Conservation (phyloP, 805 yeast species). For the Wickerhamiella musiphila region DNA sequence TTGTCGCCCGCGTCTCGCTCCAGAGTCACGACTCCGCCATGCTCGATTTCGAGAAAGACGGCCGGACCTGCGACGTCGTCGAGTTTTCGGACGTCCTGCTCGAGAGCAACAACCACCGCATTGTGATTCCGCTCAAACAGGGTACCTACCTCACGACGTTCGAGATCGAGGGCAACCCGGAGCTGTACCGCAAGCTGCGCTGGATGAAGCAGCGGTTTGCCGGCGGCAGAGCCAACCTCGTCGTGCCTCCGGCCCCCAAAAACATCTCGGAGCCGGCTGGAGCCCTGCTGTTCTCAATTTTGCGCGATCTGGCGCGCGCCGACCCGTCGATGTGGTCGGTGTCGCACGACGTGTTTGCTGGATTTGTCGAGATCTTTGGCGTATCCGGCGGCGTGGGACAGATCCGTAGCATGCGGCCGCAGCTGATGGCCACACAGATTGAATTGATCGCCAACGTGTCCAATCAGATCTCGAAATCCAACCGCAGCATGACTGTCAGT, state of each 20-base stretch:
- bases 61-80: constrained; percentile 1
- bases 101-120: neutral
- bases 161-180: neutral
- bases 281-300: neutral
- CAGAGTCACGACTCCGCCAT: too few species aligned
- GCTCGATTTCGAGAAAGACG: too few species aligned
- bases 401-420: neutral
- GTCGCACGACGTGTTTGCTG: neutral
- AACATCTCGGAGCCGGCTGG: neutral
- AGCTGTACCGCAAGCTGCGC: constrained; percentile 1
- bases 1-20: too few species aligned
- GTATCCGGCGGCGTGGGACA: neutral
- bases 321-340: constrained; percentile 1
- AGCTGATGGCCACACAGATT: neutral
- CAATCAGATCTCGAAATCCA: neutral
- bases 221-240: neutral
- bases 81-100: neutral
- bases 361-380: neutral
- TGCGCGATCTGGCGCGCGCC: constrained; percentile 1
- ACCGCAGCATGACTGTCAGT: neutral
- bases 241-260: neutral
- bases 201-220: neutral
- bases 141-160: neutral
- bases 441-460: neutral
- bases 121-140: neutral